These are phyloP conservation scores for Tieghemiomyces parasiticus DNA, from an alignment of 192 early-diverging fungal species.

Conservation along the genomic window DNA sequence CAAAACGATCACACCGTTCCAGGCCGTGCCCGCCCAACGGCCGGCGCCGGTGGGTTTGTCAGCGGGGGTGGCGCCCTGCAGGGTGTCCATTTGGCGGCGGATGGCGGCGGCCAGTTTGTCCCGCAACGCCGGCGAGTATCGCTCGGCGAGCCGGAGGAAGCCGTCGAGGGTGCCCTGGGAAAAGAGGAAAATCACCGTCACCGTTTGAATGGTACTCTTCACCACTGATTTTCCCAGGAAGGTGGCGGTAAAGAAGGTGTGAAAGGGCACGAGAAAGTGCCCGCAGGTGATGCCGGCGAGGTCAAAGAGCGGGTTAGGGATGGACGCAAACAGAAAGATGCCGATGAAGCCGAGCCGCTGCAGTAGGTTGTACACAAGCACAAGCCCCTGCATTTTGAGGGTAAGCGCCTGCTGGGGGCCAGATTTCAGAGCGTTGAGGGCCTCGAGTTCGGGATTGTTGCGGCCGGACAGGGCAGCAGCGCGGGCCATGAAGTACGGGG, in stretches of 20 bases:
- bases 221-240: slow-evolving; percentile 85
- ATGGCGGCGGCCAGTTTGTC: slow-evolving; percentile 35
- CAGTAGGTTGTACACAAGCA: slow-evolving; percentile 53
- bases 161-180: slow-evolving; percentile 57
- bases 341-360: slow-evolving; percentile 73
- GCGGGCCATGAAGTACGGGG: slow-evolving; percentile 88
- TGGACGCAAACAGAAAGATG: slow-evolving; percentile 83
- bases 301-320: slow-evolving; percentile 96
- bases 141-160: slow-evolving; percentile 36
- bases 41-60: slow-evolving; percentile 19
- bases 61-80: slow-evolving; percentile 16
- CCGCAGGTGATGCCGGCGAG: slow-evolving; percentile 93
- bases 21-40: slow-evolving; percentile 43
- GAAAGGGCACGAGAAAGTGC: slow-evolving; percentile 77
- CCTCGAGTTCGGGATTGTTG: slow-evolving; percentile 27
- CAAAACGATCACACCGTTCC: slow-evolving; percentile 62
- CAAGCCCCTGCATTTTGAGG: slow-evolving; percentile 48
- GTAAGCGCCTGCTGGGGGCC: slow-evolving; percentile 25
- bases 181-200: slow-evolving; percentile 70
- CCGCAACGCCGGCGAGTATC: slow-evolving; percentile 39
- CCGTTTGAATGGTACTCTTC: slow-evolving; percentile 69
- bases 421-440: slow-evolving; percentile 20
- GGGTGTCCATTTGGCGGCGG: slow-evolving; percentile 16
- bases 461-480: slow-evolving; percentile 49
- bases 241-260: slow-evolving; percentile 92